phyloP scores from a whole-genome alignment of 108 stramenopile species.

The Nannochloropsis oceanica region DNA sequence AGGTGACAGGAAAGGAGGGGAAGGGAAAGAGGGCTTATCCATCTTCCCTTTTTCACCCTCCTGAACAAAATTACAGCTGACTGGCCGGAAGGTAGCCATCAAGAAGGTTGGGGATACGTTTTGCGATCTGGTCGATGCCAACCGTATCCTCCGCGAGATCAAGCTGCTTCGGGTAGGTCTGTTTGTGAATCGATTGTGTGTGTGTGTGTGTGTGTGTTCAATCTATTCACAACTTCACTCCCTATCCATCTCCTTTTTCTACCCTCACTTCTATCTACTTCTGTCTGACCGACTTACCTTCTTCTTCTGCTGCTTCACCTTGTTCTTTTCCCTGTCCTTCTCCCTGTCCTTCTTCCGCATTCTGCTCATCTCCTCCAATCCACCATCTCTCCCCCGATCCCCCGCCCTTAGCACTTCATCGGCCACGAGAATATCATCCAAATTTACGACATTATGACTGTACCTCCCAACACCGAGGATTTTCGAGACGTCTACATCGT shows the following conservation, averaged over 20 bases:
- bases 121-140: constrained; percentile 46
- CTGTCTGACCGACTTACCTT: too few species aligned
- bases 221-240: too few species aligned
- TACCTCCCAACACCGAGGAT: constrained; percentile 56
- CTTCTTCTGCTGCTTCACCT: too few species aligned
- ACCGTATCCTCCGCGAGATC: constrained; percentile 46
- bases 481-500: constrained; percentile 59
- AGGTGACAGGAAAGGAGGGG: too few species aligned
- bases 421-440: constrained; percentile 44
- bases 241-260: too few species aligned
- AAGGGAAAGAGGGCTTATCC: background rate
- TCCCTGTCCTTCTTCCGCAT: too few species aligned
- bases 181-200: too few species aligned
- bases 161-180: constrained; percentile 37
- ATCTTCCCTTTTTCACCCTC: background rate
- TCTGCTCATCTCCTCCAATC: too few species aligned
- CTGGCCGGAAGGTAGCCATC: constrained; percentile 49
- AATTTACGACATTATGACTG: constrained; percentile 44
- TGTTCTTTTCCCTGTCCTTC: too few species aligned
- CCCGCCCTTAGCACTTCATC: constrained; percentile 14
- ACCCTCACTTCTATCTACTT: too few species aligned
- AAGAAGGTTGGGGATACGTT: constrained; percentile 49
- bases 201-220: too few species aligned
- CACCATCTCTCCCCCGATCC: background rate
- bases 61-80: constrained; percentile 9